Evolutionary conservation across 768 basidiomycete genomes (phyloP).

Genomic region (Tylopilus sp.): DNA sequence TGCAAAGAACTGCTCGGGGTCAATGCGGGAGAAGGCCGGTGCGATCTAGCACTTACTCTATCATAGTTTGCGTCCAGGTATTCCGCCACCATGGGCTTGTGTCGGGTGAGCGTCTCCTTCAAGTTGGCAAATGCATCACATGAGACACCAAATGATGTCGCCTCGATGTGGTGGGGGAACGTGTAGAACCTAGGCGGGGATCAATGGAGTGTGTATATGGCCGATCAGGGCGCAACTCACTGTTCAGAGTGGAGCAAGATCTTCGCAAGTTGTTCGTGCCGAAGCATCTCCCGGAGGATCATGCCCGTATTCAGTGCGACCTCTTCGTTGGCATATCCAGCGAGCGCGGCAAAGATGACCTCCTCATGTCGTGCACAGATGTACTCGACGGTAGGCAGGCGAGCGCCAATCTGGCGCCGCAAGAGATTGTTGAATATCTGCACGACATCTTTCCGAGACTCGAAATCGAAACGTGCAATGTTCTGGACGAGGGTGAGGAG

Average conservation of each 20-base stretch:
- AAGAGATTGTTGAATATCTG: slow-evolving; percentile 89
- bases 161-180: slow-evolving; percentile 95
- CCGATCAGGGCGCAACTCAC: slow-evolving; percentile 46
- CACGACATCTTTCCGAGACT: slow-evolving; percentile 82
- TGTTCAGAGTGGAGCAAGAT: slow-evolving; percentile 90
- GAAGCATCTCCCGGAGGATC: slow-evolving; percentile 95
- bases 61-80: slow-evolving; percentile 98
- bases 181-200: slow-evolving; percentile 76
- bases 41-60: slow-evolving; percentile 51
- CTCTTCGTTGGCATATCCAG: slow-evolving; percentile 94
- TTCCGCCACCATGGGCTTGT: slow-evolving; percentile 97
- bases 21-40: background rate
- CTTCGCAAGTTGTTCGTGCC: slow-evolving; percentile 88
- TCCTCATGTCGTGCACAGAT: slow-evolving; percentile 72
- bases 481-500: slow-evolving; percentile 76
- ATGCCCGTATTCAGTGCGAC: slow-evolving; percentile 96
- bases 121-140: slow-evolving; percentile 97
- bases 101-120: slow-evolving; percentile 95
- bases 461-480: slow-evolving; percentile 89
- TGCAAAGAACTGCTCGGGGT: slow-evolving; percentile 75
- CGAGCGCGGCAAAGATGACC: slow-evolving; percentile 78
- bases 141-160: slow-evolving; percentile 96
- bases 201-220: background rate
- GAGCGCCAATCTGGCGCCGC: slow-evolving; percentile 86
- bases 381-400: slow-evolving; percentile 97